Conservation (phyloP, 495 filamentous ascomycete species). For the Penicillium verhagenii region DNA sequence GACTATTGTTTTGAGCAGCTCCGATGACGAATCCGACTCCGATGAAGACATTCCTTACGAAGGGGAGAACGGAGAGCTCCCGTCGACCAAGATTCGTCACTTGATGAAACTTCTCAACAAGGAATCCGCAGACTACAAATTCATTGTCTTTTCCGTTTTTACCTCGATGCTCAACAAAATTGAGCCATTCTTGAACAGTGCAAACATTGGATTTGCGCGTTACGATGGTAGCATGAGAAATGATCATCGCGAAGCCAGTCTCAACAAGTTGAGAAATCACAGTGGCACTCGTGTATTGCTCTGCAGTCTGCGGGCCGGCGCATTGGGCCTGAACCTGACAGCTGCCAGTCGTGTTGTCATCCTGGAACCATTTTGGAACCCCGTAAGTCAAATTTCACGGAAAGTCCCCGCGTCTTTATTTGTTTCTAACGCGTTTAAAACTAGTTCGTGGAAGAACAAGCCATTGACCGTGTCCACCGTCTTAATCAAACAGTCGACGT, state of each 20-base stretch:
- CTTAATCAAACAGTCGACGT: conserved; percentile 94
- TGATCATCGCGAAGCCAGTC: conserved; percentile 83
- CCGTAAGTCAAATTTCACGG: conserved; percentile 51
- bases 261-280: conserved; percentile 72
- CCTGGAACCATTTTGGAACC: conserved; percentile 98
- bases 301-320: conserved; percentile 90
- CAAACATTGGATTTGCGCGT: conserved; percentile 73
- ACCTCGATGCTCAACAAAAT: conserved; percentile 97
- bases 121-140: conserved; percentile 78
- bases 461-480: conserved; percentile 95
- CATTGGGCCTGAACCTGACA: conserved; percentile 89
- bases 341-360: conserved; percentile 92
- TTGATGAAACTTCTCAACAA: conserved; percentile 76
- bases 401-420: not conserved
- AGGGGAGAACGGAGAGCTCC: conserved; percentile 53
- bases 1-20: conserved; percentile 15
- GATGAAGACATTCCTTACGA: conserved; percentile 41
- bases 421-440: conserved; percentile 22
- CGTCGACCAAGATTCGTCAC: conserved; percentile 88
- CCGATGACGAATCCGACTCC: conserved; percentile 21
- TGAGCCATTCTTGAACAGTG: conserved; percentile 79
- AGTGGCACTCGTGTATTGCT: conserved; percentile 73
- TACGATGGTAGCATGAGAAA: conserved; percentile 98
- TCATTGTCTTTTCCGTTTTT: conserved; percentile 97
- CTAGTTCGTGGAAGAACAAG: conserved; percentile 94